Evolutionary conservation across 176 grass and related monocot species (phyloP).

Genomic region (Raddia guianensis): DNA sequence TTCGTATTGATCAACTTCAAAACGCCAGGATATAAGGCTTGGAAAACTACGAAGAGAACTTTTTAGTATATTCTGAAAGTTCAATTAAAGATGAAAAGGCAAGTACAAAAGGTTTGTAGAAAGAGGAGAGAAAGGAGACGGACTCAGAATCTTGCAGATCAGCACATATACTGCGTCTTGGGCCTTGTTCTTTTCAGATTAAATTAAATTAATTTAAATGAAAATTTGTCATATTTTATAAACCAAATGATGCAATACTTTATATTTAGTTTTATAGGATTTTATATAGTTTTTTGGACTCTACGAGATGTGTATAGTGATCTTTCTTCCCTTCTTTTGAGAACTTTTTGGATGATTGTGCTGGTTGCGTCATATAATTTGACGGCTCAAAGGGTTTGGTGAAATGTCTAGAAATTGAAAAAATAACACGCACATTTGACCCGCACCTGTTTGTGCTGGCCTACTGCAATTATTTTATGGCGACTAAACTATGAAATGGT

Average conservation of each 20-base stretch:
- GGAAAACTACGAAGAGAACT: neutral
- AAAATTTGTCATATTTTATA: too few relatives aligned
- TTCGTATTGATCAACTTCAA: neutral
- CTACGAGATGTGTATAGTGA: too few relatives aligned
- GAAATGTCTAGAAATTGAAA: neutral
- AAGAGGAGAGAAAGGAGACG: conserved; percentile 2
- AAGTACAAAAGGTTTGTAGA: neutral
- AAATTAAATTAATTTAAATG: too few relatives aligned
- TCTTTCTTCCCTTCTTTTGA: neutral
- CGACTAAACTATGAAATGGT: neutral
- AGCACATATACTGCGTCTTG: neutral
- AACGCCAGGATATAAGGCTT: neutral
- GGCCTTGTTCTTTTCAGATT: too few relatives aligned
- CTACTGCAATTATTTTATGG: neutral
- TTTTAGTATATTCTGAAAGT: conserved; percentile 8
- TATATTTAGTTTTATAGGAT: too few relatives aligned
- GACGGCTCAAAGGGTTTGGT: neutral
- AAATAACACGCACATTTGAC: neutral
- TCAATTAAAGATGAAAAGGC: neutral
- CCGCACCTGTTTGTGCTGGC: neutral
- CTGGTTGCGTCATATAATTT: neutral
- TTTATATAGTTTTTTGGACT: too few relatives aligned
- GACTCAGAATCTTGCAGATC: neutral
- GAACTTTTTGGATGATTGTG: neutral
- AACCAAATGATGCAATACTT: too few relatives aligned